A percentile compares a stretch with the other conserved stretches of the same genome.
These are phyloP conservation scores for Symbiodinium pilosum DNA, from an alignment of 73 alveolate species.

Conservation along the genomic window DNA sequence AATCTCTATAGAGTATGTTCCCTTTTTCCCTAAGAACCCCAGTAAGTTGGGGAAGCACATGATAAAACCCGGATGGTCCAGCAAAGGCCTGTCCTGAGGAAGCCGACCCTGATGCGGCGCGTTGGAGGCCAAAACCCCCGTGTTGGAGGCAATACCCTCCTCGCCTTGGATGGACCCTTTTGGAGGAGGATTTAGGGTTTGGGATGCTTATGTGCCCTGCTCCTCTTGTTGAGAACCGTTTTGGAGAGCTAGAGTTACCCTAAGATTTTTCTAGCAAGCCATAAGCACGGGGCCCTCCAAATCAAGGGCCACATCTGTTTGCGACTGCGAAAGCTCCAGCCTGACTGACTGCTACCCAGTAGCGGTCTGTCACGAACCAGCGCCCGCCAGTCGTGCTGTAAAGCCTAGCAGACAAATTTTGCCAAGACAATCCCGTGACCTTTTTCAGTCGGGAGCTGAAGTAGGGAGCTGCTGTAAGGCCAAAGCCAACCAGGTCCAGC, in stretches of 20 bases:
- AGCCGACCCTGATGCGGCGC: slow-evolving; percentile 65
- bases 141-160: slow-evolving; percentile 61
- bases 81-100: slow-evolving; percentile 84
- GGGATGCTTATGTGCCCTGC: no score
- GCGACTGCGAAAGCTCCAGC: background rate
- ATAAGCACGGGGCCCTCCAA: background rate
- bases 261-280: no score
- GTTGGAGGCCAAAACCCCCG: slow-evolving; percentile 52
- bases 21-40: no score
- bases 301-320: background rate
- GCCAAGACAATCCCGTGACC: no score
- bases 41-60: no score
- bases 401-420: slow-evolving; percentile 26
- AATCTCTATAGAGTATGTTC: no score
- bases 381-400: slow-evolving; percentile 92
- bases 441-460: background rate
- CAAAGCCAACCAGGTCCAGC: slow-evolving; percentile 10
- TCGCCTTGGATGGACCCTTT: slow-evolving; percentile 48
- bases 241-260: no score
- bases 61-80: no score
- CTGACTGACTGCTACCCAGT: background rate
- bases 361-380: slow-evolving; percentile 84
- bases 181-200: no score
- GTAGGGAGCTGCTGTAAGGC: no score
- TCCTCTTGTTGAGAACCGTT: no score